phyloP scores from a whole-genome alignment of 768 basidiomycete species.

The Mycena venus region DNA sequence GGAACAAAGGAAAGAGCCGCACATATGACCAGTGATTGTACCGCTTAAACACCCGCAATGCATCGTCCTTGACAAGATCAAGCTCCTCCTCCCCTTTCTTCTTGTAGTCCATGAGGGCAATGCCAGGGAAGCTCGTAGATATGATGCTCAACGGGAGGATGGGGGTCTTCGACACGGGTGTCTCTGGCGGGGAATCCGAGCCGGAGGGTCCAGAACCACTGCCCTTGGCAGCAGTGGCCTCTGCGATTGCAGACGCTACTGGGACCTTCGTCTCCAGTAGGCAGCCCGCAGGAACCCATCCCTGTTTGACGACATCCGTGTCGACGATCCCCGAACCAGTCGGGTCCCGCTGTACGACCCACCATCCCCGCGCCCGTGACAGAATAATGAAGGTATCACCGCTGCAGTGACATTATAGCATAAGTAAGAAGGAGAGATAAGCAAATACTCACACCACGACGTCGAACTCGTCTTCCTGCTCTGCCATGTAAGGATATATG shows the following conservation, averaged over 20 bases:
- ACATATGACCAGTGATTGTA: slow-evolving; percentile 99
- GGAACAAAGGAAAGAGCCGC: slow-evolving; percentile 35
- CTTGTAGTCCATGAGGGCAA: slow-evolving; percentile 96
- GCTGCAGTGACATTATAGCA: slow-evolving; percentile 51
- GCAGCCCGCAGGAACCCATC: slow-evolving; percentile 99
- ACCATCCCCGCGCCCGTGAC: slow-evolving; percentile 97
- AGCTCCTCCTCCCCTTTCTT: slow-evolving; percentile 95
- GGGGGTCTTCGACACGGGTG: slow-evolving; percentile 73
- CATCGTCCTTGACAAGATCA: slow-evolving; percentile 89
- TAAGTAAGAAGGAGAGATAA: slow-evolving; percentile 14
- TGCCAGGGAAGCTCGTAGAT: slow-evolving; percentile 96
- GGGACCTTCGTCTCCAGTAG: slow-evolving; percentile 94
- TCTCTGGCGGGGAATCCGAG: slow-evolving; percentile 53
- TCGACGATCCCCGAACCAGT: slow-evolving; percentile 85
- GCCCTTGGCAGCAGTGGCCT: slow-evolving; percentile 75
- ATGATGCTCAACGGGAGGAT: slow-evolving; percentile 93
- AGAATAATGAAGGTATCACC: slow-evolving; percentile 95
- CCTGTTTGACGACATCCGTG: slow-evolving; percentile 84
- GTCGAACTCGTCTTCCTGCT: slow-evolving; percentile 98
- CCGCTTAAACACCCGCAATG: slow-evolving; percentile 93
- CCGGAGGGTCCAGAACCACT: slow-evolving; percentile 41
- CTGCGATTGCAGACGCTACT: slow-evolving; percentile 88
- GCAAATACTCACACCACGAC: slow-evolving; percentile 85
- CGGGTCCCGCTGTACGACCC: slow-evolving; percentile 97
- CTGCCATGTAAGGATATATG: slow-evolving; percentile 98